Base-by-base conservation (phyloP, 495 filamentous ascomycete genomes). In the Trypethelium eluteriae region DNA sequence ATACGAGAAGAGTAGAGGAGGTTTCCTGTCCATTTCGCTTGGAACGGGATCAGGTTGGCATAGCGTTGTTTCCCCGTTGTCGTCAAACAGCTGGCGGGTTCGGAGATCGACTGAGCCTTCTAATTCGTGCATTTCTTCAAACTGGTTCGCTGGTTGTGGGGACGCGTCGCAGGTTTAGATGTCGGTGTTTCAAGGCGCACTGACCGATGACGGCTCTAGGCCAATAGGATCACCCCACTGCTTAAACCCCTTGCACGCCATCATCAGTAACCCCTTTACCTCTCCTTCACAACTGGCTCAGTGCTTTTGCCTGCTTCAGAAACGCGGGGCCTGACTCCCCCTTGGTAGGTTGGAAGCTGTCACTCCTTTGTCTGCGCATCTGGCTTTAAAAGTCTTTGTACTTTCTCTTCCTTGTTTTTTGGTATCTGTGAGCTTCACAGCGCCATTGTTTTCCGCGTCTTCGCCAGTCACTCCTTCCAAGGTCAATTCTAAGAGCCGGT, bases 271-370 rank as follows among this genome's bases (percentile, higher is more conserved):
- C 53, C 53, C 53, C 53, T 59, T 59, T 36, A 3, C 32, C 53
- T 7, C 18, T 36, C 49, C 6, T 59, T 32, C 32, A 34, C 18
- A 14, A 59, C 53, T 59, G 53, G 53, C 32, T 32, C 10, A 32
- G 53, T 36, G 53, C 36, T 59, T 59, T 18, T 9, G 25, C 18
- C 53, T 3, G 53, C 53, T 35, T 59, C 53, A 36, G 53, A 36
- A 59, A 59, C 53, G 53, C 53, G 53, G 53, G 32, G 53, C 32
- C 25, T 59, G 4, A 18, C 3, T 36, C 53, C 53, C 53, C 53
- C 36, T 7, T 36, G 53, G 32, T 59, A 36, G 7, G 18, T 18
- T 59, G 25, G 36, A 10, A 35, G 14, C 6, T 14, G 53, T 36
- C 10, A 5, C 10, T 59, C 14, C 7, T 32, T 36, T 59, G 34